A percentile compares a stretch with the other conserved stretches of the same genome.
Evolutionary conservation across 129 eudicot genomes (phyloP).

Genomic region (sunflower (Helianthus annuus)): HanXRQr2.0-SUNRISE NC_035433.2:89312049-89312548

Average conservation of each 20-base stretch:
- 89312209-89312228: slow-evolving; percentile 33
- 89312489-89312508: no score
- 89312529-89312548: no score
- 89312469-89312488: no score
- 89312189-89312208: slow-evolving; percentile 9
- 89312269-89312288: slow-evolving; percentile 4
- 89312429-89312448: background rate
- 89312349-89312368: slow-evolving; percentile 18
- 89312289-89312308: slow-evolving; percentile 29
- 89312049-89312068: background rate
- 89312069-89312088: slow-evolving; percentile 16
- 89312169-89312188: background rate
- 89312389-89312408: slow-evolving; percentile 42
- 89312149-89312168: background rate
- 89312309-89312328: slow-evolving; percentile 22
- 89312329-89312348: slow-evolving; percentile 13
- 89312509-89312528: no score
- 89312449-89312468: no score
- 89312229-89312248: slow-evolving; percentile 1
- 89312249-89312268: background rate
- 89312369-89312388: slow-evolving; percentile 22
- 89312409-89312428: background rate
- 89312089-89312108: slow-evolving; percentile 6
- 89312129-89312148: background rate
- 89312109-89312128: slow-evolving; percentile 32